phyloP scores from a whole-genome alignment of 73 alveolate species.

The Uronychia binucleata region DNA sequence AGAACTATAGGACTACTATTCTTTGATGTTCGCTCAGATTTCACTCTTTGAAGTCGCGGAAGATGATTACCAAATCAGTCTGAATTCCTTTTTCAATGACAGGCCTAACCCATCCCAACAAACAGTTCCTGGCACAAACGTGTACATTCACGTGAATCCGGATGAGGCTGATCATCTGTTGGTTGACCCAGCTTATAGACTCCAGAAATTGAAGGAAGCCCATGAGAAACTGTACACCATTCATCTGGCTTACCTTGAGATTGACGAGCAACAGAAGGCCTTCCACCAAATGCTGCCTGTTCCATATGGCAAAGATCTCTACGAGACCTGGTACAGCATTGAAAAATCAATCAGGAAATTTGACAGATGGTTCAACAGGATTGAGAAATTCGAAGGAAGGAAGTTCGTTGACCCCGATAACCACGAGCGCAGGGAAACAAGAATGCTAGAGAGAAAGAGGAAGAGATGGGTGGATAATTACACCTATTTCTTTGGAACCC shows the following conservation, averaged over 20 bases:
- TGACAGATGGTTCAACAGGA: constrained; percentile 79
- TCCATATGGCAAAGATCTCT: constrained; percentile 59
- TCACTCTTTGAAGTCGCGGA: constrained; percentile 80
- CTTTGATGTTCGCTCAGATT: constrained; percentile 73
- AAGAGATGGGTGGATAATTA: constrained; percentile 82
- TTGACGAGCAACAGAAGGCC: constrained; percentile 47
- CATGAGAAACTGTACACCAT: constrained; percentile 73
- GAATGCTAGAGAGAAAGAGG: constrained; percentile 82
- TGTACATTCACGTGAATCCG: constrained; percentile 74
- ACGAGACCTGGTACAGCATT: constrained; percentile 71
- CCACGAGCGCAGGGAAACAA: constrained; percentile 89
- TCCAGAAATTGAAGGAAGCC: constrained; percentile 75
- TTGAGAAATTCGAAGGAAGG: constrained; percentile 76
- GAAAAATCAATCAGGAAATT: constrained; percentile 74
- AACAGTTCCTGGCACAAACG: constrained; percentile 59
- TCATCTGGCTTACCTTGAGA: constrained; percentile 55
- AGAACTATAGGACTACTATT: constrained; percentile 80
- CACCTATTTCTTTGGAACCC: constrained; percentile 78
- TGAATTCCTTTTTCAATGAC: constrained; percentile 49
- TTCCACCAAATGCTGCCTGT: constrained; percentile 36
- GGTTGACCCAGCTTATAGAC: constrained; percentile 89
- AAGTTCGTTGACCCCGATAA: constrained; percentile 75
- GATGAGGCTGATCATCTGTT: constrained; percentile 87
- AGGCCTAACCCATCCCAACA: constrained; percentile 52
- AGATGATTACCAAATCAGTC: constrained; percentile 51